phyloP scores from a whole-genome alignment of 2,329 filamentous ascomycete genomes.

The Sporothrix globosa region DNA sequence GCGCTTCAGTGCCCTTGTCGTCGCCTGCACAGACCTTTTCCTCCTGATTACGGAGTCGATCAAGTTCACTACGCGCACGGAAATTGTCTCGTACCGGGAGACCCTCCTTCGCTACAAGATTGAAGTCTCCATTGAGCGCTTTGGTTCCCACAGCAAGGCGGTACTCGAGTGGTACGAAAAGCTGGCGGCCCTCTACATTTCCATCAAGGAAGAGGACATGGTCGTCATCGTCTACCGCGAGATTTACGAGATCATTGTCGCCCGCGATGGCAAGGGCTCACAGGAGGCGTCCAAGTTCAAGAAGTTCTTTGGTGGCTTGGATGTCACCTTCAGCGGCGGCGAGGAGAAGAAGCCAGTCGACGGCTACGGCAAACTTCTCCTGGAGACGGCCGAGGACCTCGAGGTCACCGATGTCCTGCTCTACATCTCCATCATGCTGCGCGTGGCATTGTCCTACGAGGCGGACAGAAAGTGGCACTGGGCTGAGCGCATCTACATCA shows the following conservation, averaged over 20 bases:
- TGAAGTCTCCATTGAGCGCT: slow-evolving; percentile 44
- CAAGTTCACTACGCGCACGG: slow-evolving; percentile 43
- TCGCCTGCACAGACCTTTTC: slow-evolving; percentile 46
- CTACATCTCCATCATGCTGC: slow-evolving; percentile 44
- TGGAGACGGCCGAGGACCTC: slow-evolving; percentile 45
- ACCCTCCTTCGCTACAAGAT: slow-evolving; percentile 48
- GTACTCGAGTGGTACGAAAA: slow-evolving; percentile 46
- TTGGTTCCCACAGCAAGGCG: slow-evolving; percentile 43
- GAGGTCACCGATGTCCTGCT: slow-evolving; percentile 42
- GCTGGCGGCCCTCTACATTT: slow-evolving; percentile 46
- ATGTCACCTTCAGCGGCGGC: slow-evolving; percentile 42
- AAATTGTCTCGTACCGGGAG: slow-evolving; percentile 45
- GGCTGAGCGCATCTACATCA: slow-evolving; percentile 48
- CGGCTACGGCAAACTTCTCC: slow-evolving; percentile 44
- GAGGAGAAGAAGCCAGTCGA: slow-evolving; percentile 39
- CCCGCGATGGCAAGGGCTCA: slow-evolving; percentile 43
- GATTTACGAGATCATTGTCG: slow-evolving; percentile 44
- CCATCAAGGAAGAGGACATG: slow-evolving; percentile 44
- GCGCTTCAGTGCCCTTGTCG: slow-evolving; percentile 42
- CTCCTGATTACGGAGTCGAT: slow-evolving; percentile 44
- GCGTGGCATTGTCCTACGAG: slow-evolving; percentile 45
- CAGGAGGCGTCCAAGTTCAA: slow-evolving; percentile 41
- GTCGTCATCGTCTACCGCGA: slow-evolving; percentile 43
- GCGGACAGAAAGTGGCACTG: slow-evolving; percentile 42
- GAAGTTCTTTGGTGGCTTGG: slow-evolving; percentile 43